These are phyloP conservation scores for Lepraria neglecta DNA, from an alignment of 495 filamentous ascomycete genomes.

Conservation along the genomic window DNA sequence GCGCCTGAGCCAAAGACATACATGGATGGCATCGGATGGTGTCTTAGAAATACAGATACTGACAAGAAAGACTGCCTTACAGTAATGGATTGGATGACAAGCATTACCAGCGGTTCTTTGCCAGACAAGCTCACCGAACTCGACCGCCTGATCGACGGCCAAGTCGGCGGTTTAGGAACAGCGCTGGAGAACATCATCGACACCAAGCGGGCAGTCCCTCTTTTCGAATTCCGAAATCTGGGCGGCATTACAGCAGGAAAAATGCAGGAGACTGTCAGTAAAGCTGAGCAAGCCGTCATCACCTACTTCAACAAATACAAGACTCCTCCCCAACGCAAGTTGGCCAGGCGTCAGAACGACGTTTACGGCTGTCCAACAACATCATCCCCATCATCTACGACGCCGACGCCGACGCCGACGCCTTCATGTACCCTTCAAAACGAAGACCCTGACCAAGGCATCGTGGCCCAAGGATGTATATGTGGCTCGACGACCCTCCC, in stretches of 20 bases:
- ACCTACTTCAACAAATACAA: no score
- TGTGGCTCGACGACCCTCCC: no score
- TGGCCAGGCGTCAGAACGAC: no score
- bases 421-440: no score
- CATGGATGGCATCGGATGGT: slow-evolving; percentile 8
- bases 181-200: slow-evolving; percentile 21
- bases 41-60: not conserved
- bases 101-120: slow-evolving; percentile 18
- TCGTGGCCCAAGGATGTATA: no score
- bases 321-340: no score
- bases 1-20: slow-evolving; percentile 10
- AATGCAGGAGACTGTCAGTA: slow-evolving; percentile 6
- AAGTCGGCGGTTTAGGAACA: slow-evolving; percentile 21
- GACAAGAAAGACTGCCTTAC: not conserved
- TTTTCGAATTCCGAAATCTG: slow-evolving; percentile 29
- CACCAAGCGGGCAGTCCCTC: slow-evolving; percentile 24
- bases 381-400: no score
- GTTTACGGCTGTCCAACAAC: no score
- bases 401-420: no score
- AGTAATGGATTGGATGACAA: slow-evolving; percentile 26
- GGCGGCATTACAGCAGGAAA: not conserved
- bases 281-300: slow-evolving; percentile 19
- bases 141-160: slow-evolving; percentile 22
- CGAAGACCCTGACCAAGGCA: no score
- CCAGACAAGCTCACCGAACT: slow-evolving; percentile 22